Percentiles rank a stretch among this genome's conserved stretches.
Evolutionary conservation across 805 yeast species (phyloP).

Genomic region (Kuraishia piskuri): DNA sequence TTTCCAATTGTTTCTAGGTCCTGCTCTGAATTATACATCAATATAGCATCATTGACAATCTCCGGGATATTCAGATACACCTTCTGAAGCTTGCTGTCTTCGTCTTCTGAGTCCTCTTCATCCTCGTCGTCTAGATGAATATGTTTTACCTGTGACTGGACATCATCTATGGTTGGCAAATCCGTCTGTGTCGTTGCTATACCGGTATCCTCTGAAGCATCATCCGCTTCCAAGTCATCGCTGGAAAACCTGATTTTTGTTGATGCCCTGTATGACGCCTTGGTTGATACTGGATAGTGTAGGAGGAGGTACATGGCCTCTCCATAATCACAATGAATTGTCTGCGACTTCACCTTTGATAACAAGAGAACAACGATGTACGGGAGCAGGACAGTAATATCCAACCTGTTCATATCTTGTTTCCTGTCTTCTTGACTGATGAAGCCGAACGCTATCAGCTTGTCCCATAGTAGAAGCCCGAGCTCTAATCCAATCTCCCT

Average conservation of each 20-base stretch:
- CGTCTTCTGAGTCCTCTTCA: constrained; percentile 1
- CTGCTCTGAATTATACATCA: constrained; percentile 3
- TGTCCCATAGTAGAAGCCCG: constrained; percentile 39
- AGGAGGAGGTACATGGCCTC: constrained; percentile 39
- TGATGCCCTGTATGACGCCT: not conserved
- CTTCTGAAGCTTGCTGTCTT: not conserved
- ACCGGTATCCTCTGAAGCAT: not conserved
- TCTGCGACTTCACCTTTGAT: constrained; percentile 31
- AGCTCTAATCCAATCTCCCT: constrained; percentile 35
- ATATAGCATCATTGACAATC: constrained; percentile 2
- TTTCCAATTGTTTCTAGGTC: constrained; percentile 2
- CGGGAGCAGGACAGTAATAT: constrained; percentile 27
- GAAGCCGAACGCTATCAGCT: constrained; percentile 26
- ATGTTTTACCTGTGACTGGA: not conserved
- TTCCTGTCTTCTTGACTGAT: constrained; percentile 5
- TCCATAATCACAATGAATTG: constrained; percentile 41
- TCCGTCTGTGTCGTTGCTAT: not conserved
- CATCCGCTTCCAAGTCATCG: not conserved
- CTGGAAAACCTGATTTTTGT: not conserved
- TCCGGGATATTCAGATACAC: not conserved
- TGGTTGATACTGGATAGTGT: constrained; percentile 33
- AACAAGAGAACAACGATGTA: constrained; percentile 33
- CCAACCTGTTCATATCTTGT: constrained; percentile 7
- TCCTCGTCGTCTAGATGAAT: not conserved
- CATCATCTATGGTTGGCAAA: not conserved